Base-by-base conservation (phyloP, 306 rosid genomes). In the Lablab purpureus region DNA sequence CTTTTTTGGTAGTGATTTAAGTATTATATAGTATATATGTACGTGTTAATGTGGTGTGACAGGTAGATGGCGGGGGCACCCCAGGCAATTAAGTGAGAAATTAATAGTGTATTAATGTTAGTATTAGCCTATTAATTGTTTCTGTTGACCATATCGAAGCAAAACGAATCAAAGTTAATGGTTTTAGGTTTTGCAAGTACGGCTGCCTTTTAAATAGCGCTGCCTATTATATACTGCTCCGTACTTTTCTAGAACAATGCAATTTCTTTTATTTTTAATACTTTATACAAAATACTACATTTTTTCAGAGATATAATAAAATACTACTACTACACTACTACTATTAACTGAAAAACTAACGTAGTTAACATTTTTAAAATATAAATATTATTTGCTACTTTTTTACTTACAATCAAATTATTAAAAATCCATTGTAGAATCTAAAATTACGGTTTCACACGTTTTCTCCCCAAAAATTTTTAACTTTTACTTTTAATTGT, bases 131-230 rank as follows among this genome's bases (percentile, higher is more conserved):
- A 45, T 68, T 78, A 28, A 55, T 32, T 18, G 32, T 28, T 36
- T 64, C 10, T 30, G 60, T 23, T n/a, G 49, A 68, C 47, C 21
- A 6, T 1, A 25, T 0, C 43, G 27, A 40, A 49, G 43, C 75
- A 40, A 64, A 47, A 76, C 27, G 64, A 18, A 64, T 65, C 54
- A 50, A 19, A 76, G 17, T 76, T 45, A 18, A 75, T 74, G 46
- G 45, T 43, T 75, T 45, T 75, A 12, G 59, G 59, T 11, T 47
- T 40, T 37, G 14, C 69, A 63, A 66, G 32, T 66, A 66, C 51
- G 30, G 36, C 63, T 22, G 0, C 67, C 32, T 15, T 40, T 60
- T 28, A 28, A 60, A 28, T 59, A 27, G 4, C 19, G 40, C 19
- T 59, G 40, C 40, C 66, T 27, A 6, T 60, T 28, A 28, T 60